These are phyloP conservation scores for Boletus coccyginus DNA, from an alignment of 768 basidiomycete species.

Conservation along the genomic window DNA sequence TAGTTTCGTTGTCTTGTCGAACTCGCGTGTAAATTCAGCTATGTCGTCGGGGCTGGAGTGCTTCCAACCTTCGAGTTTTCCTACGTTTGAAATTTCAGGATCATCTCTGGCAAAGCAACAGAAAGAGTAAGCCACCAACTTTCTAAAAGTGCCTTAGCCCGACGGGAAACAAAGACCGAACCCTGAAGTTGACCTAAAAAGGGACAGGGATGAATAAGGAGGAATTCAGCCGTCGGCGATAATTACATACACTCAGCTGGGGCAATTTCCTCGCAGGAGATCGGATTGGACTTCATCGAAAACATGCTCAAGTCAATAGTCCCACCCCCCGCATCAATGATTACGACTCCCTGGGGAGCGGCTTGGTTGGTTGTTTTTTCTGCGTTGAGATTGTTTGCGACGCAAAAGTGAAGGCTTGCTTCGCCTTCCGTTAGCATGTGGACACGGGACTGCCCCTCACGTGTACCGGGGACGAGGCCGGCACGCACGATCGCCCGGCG, in stretches of 20 bases:
- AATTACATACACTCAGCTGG: conserved; percentile 24
- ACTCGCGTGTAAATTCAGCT: conserved; percentile 2
- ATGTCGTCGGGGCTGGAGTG: not conserved
- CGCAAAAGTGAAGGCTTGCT: conserved; percentile 33
- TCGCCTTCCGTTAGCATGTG: conserved; percentile 4
- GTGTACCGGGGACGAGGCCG: not conserved
- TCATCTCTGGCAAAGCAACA: not conserved
- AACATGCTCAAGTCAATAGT: conserved; percentile 39
- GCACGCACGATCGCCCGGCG: conserved; percentile 11
- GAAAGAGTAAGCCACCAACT: not conserved
- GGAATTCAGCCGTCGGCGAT: not conserved
- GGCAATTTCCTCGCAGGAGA: conserved; percentile 33
- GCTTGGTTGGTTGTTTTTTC: not conserved
- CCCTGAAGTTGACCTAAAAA: conserved; percentile 43
- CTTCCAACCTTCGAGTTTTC: conserved; percentile 1
- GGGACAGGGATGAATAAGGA: not conserved
- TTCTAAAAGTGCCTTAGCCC: not conserved
- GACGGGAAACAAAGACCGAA: conserved; percentile 40
- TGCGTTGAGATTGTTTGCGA: conserved; percentile 33
- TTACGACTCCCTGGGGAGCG: conserved; percentile 31
- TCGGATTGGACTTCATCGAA: conserved; percentile 20
- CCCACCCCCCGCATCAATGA: conserved; percentile 16
- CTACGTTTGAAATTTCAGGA: not conserved
- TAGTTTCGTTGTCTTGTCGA: conserved; percentile 1
- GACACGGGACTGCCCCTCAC: conserved; percentile 4